phyloP scores from a whole-genome alignment of 805 yeast genomes.

The Metschnikowia koreensis region DNA sequence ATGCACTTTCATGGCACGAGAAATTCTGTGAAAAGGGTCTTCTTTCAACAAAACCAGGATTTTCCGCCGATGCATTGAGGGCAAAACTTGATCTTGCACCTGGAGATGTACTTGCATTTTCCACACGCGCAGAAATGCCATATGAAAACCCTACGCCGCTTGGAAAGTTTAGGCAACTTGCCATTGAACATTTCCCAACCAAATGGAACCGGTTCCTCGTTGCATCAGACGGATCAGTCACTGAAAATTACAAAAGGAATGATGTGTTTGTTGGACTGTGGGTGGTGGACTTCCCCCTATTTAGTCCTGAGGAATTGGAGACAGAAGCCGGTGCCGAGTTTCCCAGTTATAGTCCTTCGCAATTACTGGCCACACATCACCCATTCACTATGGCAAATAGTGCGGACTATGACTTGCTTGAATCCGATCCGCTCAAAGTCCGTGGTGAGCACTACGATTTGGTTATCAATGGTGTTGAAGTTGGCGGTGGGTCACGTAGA shows the following conservation, averaged over 20 bases:
- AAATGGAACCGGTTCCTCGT: slow-evolving; percentile 45
- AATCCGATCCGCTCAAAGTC: slow-evolving; percentile 55
- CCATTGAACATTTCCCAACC: slow-evolving; percentile 54
- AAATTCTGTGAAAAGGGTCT: slow-evolving; percentile 32
- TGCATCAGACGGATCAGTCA: slow-evolving; percentile 13
- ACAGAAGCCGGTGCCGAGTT: slow-evolving; percentile 33
- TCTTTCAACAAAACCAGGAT: slow-evolving; percentile 15
- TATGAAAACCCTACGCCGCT: slow-evolving; percentile 96
- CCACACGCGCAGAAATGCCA: slow-evolving; percentile 66
- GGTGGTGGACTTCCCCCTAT: slow-evolving; percentile 92
- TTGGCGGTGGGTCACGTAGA: slow-evolving; percentile 97
- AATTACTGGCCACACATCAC: slow-evolving; percentile 80
- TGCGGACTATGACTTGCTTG: slow-evolving; percentile 61
- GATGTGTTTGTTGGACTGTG: slow-evolving; percentile 65
- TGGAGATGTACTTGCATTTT: slow-evolving; percentile 76
- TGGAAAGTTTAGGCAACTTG: slow-evolving; percentile 78
- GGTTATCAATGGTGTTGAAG: slow-evolving; percentile 90
- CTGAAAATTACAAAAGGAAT: slow-evolving; percentile 16
- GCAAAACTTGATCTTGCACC: slow-evolving; percentile 41
- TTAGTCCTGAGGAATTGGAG: slow-evolving; percentile 63
- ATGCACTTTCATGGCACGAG: slow-evolving; percentile 44
- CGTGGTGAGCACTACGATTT: slow-evolving; percentile 92
- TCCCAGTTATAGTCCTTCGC: slow-evolving; percentile 56
- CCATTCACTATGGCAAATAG: slow-evolving; percentile 92
- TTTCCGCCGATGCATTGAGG: slow-evolving; percentile 18